Evolutionary conservation across 2,329 filamentous ascomycete genomes (phyloP).

Genomic region (Colletotrichum viniferum): DNA sequence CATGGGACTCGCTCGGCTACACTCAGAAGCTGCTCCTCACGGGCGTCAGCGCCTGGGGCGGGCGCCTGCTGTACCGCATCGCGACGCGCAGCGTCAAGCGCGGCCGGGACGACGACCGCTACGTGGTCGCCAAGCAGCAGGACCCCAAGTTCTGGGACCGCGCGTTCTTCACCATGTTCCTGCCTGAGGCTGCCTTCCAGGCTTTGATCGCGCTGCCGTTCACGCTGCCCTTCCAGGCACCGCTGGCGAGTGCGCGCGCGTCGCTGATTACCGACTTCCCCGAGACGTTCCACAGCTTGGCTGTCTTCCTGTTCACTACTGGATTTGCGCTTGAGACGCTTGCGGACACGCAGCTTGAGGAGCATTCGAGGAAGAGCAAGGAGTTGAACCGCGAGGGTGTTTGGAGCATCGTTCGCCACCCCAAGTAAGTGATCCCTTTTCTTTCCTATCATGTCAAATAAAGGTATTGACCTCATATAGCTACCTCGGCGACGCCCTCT

Average conservation of each 20-base stretch:
- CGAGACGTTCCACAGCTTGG: slow-evolving; percentile 39
- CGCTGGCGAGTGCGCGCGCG: slow-evolving; percentile 17
- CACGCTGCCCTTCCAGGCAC: slow-evolving; percentile 57
- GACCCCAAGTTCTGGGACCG: slow-evolving; percentile 60
- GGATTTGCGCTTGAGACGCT: slow-evolving; percentile 61
- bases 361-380: slow-evolving; percentile 40
- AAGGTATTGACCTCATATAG: slow-evolving; percentile 32
- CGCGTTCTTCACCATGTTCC: slow-evolving; percentile 56
- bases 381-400: slow-evolving; percentile 56
- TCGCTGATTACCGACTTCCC: slow-evolving; percentile 14
- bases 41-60: slow-evolving; percentile 62
- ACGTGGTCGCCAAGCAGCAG: slow-evolving; percentile 51
- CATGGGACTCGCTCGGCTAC: slow-evolving; percentile 53
- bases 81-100: slow-evolving; percentile 51
- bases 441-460: rapidly evolving
- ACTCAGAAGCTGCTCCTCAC: slow-evolving; percentile 59
- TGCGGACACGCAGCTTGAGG: slow-evolving; percentile 60
- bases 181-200: slow-evolving; percentile 62
- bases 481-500: slow-evolving; percentile 64
- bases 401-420: slow-evolving; percentile 65
- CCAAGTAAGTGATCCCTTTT: slow-evolving; percentile 52
- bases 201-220: slow-evolving; percentile 62
- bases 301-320: slow-evolving; percentile 60
- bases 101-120: slow-evolving; percentile 60
- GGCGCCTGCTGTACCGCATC: slow-evolving; percentile 59